Evolutionary conservation across 257 asterid species (phyloP).

Genomic region (Lavandula angustifolia): DNA sequence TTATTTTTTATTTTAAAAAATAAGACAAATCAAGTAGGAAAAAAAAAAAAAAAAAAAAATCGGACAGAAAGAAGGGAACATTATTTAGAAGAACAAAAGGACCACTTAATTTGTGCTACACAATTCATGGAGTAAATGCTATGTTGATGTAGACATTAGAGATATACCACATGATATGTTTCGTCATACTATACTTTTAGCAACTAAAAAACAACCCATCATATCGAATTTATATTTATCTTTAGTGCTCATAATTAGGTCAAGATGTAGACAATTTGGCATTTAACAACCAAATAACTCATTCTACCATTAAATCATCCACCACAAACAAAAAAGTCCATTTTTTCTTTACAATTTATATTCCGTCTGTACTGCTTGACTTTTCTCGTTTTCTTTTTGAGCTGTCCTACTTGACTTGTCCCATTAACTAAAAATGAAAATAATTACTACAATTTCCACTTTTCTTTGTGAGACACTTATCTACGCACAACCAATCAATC

Average conservation of each 20-base stretch:
- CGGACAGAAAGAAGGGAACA: too few species aligned
- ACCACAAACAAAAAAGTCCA: background rate
- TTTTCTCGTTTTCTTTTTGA: too few species aligned
- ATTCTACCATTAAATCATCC: background rate
- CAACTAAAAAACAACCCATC: background rate
- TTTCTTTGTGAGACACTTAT: too few species aligned
- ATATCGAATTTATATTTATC: background rate
- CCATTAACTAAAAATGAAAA: too few species aligned
- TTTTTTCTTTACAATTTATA: too few species aligned
- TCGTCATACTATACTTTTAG: background rate
- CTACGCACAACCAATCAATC: too few species aligned
- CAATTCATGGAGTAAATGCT: slow-evolving; percentile 3
- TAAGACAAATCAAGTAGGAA: too few species aligned
- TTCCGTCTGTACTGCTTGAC: too few species aligned
- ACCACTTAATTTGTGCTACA: slow-evolving; percentile 28
- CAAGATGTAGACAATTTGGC: background rate
- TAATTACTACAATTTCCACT: too few species aligned
- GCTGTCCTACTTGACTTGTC: too few species aligned
- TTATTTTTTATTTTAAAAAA: too few species aligned
- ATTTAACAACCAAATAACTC: background rate
- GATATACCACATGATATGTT: slow-evolving; percentile 32
- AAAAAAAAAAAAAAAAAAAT: too few species aligned
- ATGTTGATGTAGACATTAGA: slow-evolving; percentile 27
- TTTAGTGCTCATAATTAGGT: slow-evolving; percentile 9
- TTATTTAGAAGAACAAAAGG: slow-evolving; percentile 18